Conservation (phyloP, 2,329 filamentous ascomycete genomes). For the Paecilomyces dactylethromorphus region DNA sequence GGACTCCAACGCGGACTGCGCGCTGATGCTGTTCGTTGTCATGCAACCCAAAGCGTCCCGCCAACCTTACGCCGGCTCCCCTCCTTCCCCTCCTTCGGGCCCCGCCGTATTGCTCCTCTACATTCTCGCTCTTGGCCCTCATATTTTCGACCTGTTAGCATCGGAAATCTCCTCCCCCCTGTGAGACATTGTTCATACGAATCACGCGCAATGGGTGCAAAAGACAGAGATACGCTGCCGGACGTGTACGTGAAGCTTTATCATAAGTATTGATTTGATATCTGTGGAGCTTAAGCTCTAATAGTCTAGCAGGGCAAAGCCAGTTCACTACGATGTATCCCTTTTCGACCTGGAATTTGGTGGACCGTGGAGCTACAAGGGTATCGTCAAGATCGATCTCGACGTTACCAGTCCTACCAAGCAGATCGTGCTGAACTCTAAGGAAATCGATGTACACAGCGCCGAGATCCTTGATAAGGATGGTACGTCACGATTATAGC, state of each 20-base stretch:
- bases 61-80: constrained; percentile 17
- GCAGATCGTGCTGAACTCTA: constrained; percentile 75
- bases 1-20: constrained; percentile 16
- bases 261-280: background rate
- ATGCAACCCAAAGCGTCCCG: constrained; percentile 19
- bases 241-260: constrained; percentile 32
- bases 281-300: background rate
- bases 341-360: constrained; percentile 70
- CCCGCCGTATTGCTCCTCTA: constrained; percentile 7
- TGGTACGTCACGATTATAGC: constrained; percentile 16
- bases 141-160: constrained; percentile 7
- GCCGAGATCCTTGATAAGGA: constrained; percentile 37
- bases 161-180: constrained; percentile 12
- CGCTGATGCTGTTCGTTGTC: constrained; percentile 16
- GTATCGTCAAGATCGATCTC: constrained; percentile 72
- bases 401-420: constrained; percentile 65
- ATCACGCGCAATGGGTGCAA: constrained; percentile 35
- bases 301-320: constrained; percentile 57
- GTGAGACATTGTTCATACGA: constrained; percentile 35
- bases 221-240: constrained; percentile 41
- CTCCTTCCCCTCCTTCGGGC: constrained; percentile 15
- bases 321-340: constrained; percentile 76
- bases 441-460: constrained; percentile 70
- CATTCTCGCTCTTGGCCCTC: constrained; percentile 9
- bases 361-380: constrained; percentile 74